Evolutionary conservation across 306 rosid genomes (phyloP), one percentile per base, ranked within the genome.

Genomic region (Leucaena leucocephala): DNA sequence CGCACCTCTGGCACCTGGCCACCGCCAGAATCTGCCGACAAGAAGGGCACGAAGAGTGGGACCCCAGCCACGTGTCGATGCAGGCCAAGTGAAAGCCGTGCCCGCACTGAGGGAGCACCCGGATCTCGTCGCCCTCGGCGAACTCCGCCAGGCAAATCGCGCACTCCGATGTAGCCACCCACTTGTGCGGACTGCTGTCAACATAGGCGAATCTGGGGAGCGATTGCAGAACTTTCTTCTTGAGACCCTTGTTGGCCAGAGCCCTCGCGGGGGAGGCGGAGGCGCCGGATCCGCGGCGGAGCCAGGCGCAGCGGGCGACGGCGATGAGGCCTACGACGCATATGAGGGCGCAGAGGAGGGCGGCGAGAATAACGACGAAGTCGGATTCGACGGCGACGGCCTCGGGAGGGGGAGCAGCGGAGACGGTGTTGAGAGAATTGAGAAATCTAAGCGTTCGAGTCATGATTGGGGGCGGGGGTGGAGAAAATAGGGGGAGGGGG

Each of bases 261-360:
- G 93, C 71, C 14, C 73, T 86, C 8, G 50, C 55, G 0, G 85
- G 84, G 0, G 78, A 50, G 14, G 38, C 50, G 0, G 81, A 72
- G 15, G 50, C 9, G 8, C 69, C 84, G 13, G 90, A 1, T 3
- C 82, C 81, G 19, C 92, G 93, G 16, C 97, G 90, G 65, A 91
- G 88, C 97, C 97, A 93, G 2, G 98, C 86, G 72, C 98, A 93
- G 43, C 97, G 87, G 0, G 92, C 98, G 5, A 93, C 95, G 12
- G 98, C 97, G 3, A 91, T 74, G 0, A 93, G 86, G 1, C 98
- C 97, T 1, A 93, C 91, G 5, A 90, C 90, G 76, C 95, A 91
- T 39, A 93, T 93, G 17, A 93, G 82, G 8, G 98, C 96, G 81
- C 97, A 92, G 4, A 92, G 90, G 0, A 92, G 84, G 0, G 97